Evolutionary conservation across 2,329 filamentous ascomycete species (phyloP).

Genomic region (Kalaharituber pfeilii): DNA sequence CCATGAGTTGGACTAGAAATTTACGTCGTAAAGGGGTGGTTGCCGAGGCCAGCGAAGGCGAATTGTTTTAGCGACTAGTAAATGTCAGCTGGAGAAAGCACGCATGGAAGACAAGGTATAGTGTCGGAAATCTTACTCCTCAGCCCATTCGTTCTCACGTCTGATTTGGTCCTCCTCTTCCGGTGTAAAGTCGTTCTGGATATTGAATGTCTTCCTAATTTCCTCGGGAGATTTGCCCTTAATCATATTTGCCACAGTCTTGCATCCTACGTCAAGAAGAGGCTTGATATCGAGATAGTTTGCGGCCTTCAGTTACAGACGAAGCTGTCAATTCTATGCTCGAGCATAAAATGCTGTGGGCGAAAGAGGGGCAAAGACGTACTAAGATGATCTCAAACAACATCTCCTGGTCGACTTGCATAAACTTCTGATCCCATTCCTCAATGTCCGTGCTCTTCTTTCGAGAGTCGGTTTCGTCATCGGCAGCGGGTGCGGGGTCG

Average conservation of each 20-base stretch:
- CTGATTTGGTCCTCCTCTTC: constrained; percentile 98
- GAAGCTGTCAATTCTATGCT: too few species aligned
- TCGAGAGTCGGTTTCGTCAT: constrained; percentile 82
- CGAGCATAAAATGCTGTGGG: too few species aligned
- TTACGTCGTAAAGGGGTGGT: too few species aligned
- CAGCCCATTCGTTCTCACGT: constrained; percentile 79
- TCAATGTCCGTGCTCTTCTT: constrained; percentile 99
- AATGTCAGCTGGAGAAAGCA: too few species aligned
- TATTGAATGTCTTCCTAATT: constrained; percentile 99
- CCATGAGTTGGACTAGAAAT: too few species aligned
- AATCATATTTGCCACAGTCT: constrained; percentile 99
- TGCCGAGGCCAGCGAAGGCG: too few species aligned
- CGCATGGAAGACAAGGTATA: not conserved
- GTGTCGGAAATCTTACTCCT: constrained; percentile 39
- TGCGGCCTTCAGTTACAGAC: constrained; percentile 45
- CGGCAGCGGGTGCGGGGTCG: constrained; percentile 63
- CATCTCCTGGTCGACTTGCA: constrained; percentile 99
- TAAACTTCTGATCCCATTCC: constrained; percentile 99
- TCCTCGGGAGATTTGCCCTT: constrained; percentile 99
- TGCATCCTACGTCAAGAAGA: constrained; percentile 92
- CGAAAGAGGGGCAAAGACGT: constrained; percentile 26
- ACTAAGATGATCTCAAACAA: constrained; percentile 97
- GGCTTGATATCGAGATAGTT: constrained; percentile 99
- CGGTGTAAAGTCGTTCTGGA: constrained; percentile 96
- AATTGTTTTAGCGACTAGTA: too few species aligned